These are phyloP conservation scores for Geranium brycei DNA, from an alignment of 345 rosid genomes.

Conservation along the genomic window DNA sequence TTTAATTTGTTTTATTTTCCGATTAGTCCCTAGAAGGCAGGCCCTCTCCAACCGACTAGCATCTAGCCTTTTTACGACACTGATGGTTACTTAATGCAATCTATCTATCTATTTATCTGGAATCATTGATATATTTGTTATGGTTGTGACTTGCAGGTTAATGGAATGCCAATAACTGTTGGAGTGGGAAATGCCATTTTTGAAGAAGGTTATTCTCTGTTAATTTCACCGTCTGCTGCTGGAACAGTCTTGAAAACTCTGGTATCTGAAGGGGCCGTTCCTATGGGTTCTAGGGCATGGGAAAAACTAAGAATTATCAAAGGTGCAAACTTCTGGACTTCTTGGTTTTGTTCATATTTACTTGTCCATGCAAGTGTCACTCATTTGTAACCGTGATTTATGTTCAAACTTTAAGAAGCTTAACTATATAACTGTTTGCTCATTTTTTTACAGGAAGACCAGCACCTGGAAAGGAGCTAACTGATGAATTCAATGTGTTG, in stretches of 20 bases:
- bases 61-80: neutral
- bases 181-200: conserved; percentile 64
- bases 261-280: conserved; percentile 61
- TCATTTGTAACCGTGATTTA: neutral
- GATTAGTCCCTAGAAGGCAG: too few relatives aligned
- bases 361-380: neutral
- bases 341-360: neutral
- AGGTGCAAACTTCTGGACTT: conserved; percentile 30
- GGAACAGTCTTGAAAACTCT: conserved; percentile 61
- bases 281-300: conserved; percentile 90
- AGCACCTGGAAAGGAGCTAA: conserved; percentile 76
- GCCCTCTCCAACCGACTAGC: neutral
- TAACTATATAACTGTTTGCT: neutral
- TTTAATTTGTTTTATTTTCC: too few relatives aligned
- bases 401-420: neutral
- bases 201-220: conserved; percentile 63
- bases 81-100: neutral
- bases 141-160: conserved; percentile 31
- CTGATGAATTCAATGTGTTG: conserved; percentile 65
- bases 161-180: conserved; percentile 65
- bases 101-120: too few relatives aligned
- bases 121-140: neutral
- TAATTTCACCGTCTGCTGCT: conserved; percentile 65
- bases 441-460: conserved; percentile 59
- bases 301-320: conserved; percentile 66